phyloP scores from a whole-genome alignment of 2,329 filamentous ascomycete genomes.

The Curvularia verruculosa region DNA sequence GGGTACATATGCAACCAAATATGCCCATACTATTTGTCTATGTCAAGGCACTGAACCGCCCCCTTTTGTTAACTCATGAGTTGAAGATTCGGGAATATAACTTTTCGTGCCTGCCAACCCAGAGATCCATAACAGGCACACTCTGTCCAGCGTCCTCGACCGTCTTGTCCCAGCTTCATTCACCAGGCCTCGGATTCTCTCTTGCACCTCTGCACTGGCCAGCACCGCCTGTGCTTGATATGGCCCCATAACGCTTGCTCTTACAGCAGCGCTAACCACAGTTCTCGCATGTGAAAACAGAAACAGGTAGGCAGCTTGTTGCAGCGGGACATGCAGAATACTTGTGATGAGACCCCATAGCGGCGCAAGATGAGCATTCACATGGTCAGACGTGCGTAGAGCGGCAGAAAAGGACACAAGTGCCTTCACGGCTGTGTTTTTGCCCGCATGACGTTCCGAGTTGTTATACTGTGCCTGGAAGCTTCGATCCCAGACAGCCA shows the following conservation, averaged over 20 bases:
- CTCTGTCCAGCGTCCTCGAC: slow-evolving; percentile 74
- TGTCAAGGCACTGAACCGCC: not conserved
- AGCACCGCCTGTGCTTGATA: slow-evolving; percentile 79
- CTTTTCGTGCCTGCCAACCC: slow-evolving; percentile 82
- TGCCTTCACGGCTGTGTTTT: slow-evolving; percentile 26
- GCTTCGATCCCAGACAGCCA: slow-evolving; percentile 77
- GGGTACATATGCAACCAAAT: not conserved
- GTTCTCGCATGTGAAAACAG: slow-evolving; percentile 78
- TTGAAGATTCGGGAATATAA: slow-evolving; percentile 88
- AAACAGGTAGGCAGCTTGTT: slow-evolving; percentile 75
- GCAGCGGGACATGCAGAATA: slow-evolving; percentile 64
- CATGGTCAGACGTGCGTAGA: slow-evolving; percentile 36
- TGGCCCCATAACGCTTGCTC: slow-evolving; percentile 78
- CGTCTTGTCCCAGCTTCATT: slow-evolving; percentile 62
- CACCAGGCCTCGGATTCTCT: slow-evolving; percentile 64
- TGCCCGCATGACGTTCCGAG: not conserved
- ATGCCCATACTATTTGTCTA: no score
- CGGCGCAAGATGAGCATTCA: slow-evolving; percentile 69
- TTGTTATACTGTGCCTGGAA: slow-evolving; percentile 53
- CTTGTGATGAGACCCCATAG: slow-evolving; percentile 71
- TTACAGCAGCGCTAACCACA: slow-evolving; percentile 75
- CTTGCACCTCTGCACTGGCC: slow-evolving; percentile 65
- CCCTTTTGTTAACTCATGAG: slow-evolving; percentile 61
- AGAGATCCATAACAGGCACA: slow-evolving; percentile 79
- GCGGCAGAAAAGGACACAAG: slow-evolving; percentile 38